Evolutionary conservation across 148 eudicot genomes (phyloP), one percentile per base, ranked within the genome.

Genomic region (Dysphania ambrosioides): DNA sequence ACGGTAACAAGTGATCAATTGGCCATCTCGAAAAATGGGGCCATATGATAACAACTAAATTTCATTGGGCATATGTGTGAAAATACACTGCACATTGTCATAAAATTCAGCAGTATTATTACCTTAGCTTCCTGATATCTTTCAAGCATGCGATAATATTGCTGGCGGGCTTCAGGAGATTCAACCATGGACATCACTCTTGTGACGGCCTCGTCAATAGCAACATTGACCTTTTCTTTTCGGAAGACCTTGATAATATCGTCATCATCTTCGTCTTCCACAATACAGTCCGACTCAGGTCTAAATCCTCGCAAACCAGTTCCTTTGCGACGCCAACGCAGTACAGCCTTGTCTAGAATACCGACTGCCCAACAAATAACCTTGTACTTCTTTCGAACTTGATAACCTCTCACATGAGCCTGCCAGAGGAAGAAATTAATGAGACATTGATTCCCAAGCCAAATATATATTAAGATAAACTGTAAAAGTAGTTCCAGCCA

Each of bases 341-440:
- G 82, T 36, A 95, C 82, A 60, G 83, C 93, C 80, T 92, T 95
- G 78, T 95, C 98, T 62, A 90, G 68, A 56, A 95, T 72, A 49
- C 98, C 86, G 36, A 88, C 96, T 29, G 96, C 97, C 98, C 96
- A 95, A 79, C 97, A 88, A 32, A 87, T 78, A 24, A 90, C 89
- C 84, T 81, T 82, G 71, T 90, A 95, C 67, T 88, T 81, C 81
- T 90, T 95, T 81, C 97, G 86, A 23, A 86, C 93, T 76, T 85
- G 97, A 75, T 95, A 86, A 53, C 98, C 98, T 85, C 98, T 87
- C 32, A 92, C 86, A 83, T 95, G 96, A 79, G 98, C 97, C 98
- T 95, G 90, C 78, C 78, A 83, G 75, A 24, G 71, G 40, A 82
- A 78, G 55, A 66, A 80, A 19, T 38, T 38, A 24, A 41, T 29